Evolutionary conservation across 1,284 basidiomycete species (phyloP), one percentile per base, ranked within the genome.

Genomic region (Acaromyces ingoldii): DNA sequence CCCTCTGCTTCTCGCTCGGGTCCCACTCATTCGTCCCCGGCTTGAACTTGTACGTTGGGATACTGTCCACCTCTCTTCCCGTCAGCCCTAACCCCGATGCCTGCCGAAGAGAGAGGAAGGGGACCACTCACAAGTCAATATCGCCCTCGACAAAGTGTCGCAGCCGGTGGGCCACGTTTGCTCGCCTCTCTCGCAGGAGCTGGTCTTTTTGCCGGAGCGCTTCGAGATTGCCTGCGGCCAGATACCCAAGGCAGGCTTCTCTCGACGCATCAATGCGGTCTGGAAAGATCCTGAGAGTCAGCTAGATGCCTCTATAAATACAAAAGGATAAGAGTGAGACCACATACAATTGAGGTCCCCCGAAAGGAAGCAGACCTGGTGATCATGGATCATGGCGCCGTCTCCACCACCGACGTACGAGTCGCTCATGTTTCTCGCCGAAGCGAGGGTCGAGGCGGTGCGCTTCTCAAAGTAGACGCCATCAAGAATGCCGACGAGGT

Each of bases 21-120:
- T 98, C 93, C 71, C 89, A 98, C 56, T 84, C 82, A 69, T 82
- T 76, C 5, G 88, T 85, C 3, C 58, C 57, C 13, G 64, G 83
- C 73, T 96, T 89, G 77, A 95, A 97, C 77, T 97, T 97, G 83
- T 97, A 98, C 17, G 93, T 98, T 13, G 92, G 92, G 17, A 82
- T 72, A 69, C 92, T 95, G 0, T 79, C 82, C 58, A 95, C 83
- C 0, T 83, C 84, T 11, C 13, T 22, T 15, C 28, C 47, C 19
- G 10, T 40, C 38, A 40, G 38, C 38, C 9, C 38, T 40, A 40
- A 10, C 10, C 21, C 13, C 9, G 19, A 9, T 19, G 30, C n/a
- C n/a, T 4, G 3, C 24, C 22, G 42, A 17, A 22, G 3, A 5
- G 29, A 22, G n/a, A n/a, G n/a, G n/a, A n/a, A n/a, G n/a, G n/a